Percentiles rank a stretch among this genome's conserved stretches.
phyloP scores from a whole-genome alignment of 768 basidiomycete genomes.

The Amylocystis lapponica region DNA sequence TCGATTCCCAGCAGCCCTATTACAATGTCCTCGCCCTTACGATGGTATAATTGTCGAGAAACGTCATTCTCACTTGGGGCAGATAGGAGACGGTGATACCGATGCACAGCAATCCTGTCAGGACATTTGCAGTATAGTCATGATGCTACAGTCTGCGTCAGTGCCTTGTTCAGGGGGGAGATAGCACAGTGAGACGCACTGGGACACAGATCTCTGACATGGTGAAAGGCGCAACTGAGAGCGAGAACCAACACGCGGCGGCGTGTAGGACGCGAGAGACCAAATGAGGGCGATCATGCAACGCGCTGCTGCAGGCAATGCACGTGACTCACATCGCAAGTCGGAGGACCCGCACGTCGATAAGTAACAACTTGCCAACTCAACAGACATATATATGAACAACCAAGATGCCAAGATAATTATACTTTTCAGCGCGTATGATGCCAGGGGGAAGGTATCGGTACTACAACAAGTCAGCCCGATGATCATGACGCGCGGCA shows the following conservation, averaged over 20 bases:
- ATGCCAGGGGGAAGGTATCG: no score
- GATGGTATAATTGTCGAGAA: constrained; percentile 5
- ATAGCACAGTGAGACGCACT: background rate
- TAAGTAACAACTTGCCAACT: no score
- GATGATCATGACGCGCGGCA: no score
- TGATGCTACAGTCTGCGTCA: constrained; percentile 46
- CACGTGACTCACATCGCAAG: background rate
- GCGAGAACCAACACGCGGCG: background rate
- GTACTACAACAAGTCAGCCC: no score
- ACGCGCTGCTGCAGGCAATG: background rate
- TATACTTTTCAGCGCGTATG: no score
- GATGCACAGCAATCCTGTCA: constrained; percentile 57
- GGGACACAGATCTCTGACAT: background rate
- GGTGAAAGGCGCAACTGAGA: background rate
- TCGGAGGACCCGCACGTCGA: background rate
- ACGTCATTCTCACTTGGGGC: constrained; percentile 77
- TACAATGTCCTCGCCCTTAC: no score
- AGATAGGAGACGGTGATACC: constrained; percentile 80
- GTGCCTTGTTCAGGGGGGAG: background rate
- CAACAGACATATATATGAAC: no score
- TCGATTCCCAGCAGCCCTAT: no score
- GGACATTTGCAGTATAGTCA: constrained; percentile 62
- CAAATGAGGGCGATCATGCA: background rate
- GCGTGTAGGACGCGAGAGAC: background rate
- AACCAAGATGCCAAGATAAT: no score